Evolutionary conservation across 2,329 filamentous ascomycete species (phyloP).

Genomic region (Fonsecaea multimorphosa): DNA sequence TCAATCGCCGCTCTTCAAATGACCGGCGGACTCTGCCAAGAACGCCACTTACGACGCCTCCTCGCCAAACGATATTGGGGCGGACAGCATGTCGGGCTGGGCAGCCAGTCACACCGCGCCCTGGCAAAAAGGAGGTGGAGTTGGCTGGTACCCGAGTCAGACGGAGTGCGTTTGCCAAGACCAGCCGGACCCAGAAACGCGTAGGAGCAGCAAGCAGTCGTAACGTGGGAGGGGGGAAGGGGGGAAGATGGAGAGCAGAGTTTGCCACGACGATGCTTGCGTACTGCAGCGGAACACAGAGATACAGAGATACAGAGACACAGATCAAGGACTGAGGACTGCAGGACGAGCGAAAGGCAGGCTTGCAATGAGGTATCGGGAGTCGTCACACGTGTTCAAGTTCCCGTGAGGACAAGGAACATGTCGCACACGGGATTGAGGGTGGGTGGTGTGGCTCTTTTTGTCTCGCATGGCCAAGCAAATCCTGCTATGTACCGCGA

Average conservation of each 20-base stretch:
- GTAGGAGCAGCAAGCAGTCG: background rate
- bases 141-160: background rate
- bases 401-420: constrained; percentile 1
- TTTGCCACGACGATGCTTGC: background rate
- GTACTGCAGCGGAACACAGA: background rate
- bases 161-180: background rate
- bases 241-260: background rate
- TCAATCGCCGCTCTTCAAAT: constrained; percentile 6
- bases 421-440: background rate
- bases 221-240: background rate
- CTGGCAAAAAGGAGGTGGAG: constrained; percentile 9
- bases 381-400: background rate
- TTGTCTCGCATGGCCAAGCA: background rate
- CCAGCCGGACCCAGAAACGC: background rate
- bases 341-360: background rate
- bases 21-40: constrained; percentile 15
- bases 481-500: background rate
- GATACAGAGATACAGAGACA: background rate
- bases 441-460: background rate
- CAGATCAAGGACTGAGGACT: background rate
- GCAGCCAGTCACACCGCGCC: constrained; percentile 10
- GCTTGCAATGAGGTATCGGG: background rate
- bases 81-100: background rate
- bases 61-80: constrained; percentile 20
- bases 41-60: constrained; percentile 21